These are phyloP conservation scores for Fusarium phyllophilum DNA, from an alignment of 2,329 filamentous ascomycete genomes.

Conservation along the genomic window DNA sequence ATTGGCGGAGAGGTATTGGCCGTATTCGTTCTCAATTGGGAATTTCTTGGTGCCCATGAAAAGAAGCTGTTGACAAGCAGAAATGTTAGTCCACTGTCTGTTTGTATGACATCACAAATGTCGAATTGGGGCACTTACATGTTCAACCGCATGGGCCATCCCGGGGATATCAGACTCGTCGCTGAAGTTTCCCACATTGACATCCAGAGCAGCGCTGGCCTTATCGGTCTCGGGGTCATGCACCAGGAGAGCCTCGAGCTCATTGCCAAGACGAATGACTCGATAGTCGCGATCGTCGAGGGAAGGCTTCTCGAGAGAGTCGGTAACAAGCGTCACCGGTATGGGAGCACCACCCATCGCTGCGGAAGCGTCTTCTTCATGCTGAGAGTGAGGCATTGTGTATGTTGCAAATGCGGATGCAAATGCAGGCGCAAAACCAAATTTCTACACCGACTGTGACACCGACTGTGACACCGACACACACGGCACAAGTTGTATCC, in stretches of 20 bases:
- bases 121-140: constrained; percentile 60
- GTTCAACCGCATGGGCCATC: constrained; percentile 95
- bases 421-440: constrained; percentile 21
- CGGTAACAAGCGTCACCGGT: constrained; percentile 63
- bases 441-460: constrained; percentile 18
- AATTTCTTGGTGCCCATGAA: constrained; percentile 99
- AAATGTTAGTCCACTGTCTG: constrained; percentile 24
- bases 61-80: constrained; percentile 65
- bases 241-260: constrained; percentile 90
- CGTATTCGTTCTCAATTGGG: constrained; percentile 94
- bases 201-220: constrained; percentile 92
- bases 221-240: constrained; percentile 97
- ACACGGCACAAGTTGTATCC: constrained; percentile 6
- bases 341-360: constrained; percentile 41
- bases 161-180: constrained; percentile 91
- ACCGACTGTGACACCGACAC: constrained; percentile 28
- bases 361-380: constrained; percentile 36
- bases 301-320: constrained; percentile 82
- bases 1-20: constrained; percentile 88
- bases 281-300: constrained; percentile 89
- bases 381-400: constrained; percentile 47
- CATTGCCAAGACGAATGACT: constrained; percentile 84
- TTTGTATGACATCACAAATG: background rate
- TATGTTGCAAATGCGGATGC: constrained; percentile 7
- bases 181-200: constrained; percentile 95